These are phyloP conservation scores for Xylaria sp. DNA, from an alignment of 2,329 filamentous ascomycete species.

Conservation along the genomic window DNA sequence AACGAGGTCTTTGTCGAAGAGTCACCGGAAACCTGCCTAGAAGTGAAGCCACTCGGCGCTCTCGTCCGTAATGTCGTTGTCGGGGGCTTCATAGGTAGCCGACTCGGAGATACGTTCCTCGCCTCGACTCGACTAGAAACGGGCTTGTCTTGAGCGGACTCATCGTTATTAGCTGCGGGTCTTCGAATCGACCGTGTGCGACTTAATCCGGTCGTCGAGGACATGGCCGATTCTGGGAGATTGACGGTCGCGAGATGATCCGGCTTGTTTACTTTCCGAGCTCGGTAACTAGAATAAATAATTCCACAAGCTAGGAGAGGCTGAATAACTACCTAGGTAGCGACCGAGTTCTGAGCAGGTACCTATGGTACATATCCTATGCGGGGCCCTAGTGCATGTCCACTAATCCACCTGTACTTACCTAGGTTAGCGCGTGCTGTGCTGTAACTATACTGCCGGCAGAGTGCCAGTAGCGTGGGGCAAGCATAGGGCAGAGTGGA, in stretches of 20 bases:
- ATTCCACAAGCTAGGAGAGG: not conserved
- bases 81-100: conserved; percentile 54
- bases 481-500: too few relatives aligned
- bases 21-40: conserved; percentile 29
- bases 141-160: conserved; percentile 27
- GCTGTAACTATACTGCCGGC: too few relatives aligned
- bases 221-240: conserved; percentile 43
- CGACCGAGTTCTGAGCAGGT: too few relatives aligned
- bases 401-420: too few relatives aligned
- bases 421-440: too few relatives aligned
- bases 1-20: conserved; percentile 17
- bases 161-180: conserved; percentile 37
- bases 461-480: too few relatives aligned
- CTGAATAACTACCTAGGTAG: too few relatives aligned
- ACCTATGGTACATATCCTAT: too few relatives aligned
- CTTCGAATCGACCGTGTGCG: conserved; percentile 57
- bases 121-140: conserved; percentile 32
- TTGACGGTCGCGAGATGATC: conserved; percentile 23
- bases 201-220: conserved; percentile 47
- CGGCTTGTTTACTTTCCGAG: conserved; percentile 16
- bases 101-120: conserved; percentile 54
- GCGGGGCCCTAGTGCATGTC: too few relatives aligned
- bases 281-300: not conserved
- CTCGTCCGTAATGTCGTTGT: conserved; percentile 35
- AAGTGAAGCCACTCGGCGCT: conserved; percentile 25